Conservation (phyloP, 2,329 filamentous ascomycete genomes). For the Fusarium sororula region DNA sequence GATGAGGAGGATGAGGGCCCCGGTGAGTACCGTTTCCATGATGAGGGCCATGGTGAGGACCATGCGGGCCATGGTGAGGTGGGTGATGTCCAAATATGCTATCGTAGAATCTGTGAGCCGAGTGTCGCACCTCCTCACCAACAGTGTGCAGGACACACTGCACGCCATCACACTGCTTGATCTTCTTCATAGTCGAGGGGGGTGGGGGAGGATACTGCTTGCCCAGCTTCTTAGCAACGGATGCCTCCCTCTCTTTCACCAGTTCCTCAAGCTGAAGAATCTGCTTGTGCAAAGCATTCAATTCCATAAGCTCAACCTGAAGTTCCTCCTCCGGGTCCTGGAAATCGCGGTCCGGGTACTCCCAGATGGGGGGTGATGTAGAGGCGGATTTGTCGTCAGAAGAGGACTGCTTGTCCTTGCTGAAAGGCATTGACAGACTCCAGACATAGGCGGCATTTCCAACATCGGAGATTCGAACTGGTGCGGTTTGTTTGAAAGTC, state of each 20-base stretch:
- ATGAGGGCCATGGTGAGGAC: constrained; percentile 23
- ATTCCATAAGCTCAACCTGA: constrained; percentile 55
- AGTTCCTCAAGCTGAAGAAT: constrained; percentile 53
- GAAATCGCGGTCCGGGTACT: constrained; percentile 39
- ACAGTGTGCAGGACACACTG: constrained; percentile 54
- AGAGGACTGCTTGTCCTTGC: constrained; percentile 10
- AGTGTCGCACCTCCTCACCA: constrained; percentile 50
- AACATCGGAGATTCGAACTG: constrained; percentile 54
- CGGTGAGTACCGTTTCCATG: constrained; percentile 24
- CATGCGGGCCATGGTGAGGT: constrained; percentile 20
- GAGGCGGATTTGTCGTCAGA: constrained; percentile 1
- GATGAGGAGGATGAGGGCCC: constrained; percentile 32
- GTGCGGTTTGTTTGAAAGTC: constrained; percentile 57
- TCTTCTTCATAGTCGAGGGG: constrained; percentile 33
- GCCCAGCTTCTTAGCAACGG: constrained; percentile 50
- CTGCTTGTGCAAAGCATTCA: constrained; percentile 55
- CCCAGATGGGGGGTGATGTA: constrained; percentile 13
- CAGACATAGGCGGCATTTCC: constrained; percentile 50
- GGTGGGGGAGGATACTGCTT: constrained; percentile 30
- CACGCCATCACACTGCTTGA: constrained; percentile 32
- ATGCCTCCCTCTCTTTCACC: constrained; percentile 54
- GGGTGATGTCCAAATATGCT: constrained; percentile 26
- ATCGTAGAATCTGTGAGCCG: constrained; percentile 33
- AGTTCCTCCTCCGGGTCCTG: constrained; percentile 44
- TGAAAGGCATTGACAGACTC: constrained; percentile 39